phyloP scores from a whole-genome alignment of 495 filamentous ascomycete genomes.

The Cenococcum geophilum region DNA sequence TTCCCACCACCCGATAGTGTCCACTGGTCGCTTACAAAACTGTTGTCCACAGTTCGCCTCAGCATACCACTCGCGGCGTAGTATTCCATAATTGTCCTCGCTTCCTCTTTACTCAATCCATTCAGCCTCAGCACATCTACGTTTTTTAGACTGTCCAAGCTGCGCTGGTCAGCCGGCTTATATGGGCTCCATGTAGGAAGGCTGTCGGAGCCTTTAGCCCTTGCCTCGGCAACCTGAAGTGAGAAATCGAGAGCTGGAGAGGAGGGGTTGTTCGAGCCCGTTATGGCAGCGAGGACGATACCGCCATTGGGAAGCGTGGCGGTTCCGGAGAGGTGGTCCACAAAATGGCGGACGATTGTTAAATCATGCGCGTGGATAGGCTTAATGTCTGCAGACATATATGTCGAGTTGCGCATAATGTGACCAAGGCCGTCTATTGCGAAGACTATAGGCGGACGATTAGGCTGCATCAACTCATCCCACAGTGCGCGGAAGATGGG shows the following conservation, averaged over 20 bases:
- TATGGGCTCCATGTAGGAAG: slow-evolving; percentile 58
- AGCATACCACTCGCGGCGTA: slow-evolving; percentile 82
- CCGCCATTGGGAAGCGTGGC: slow-evolving; percentile 66
- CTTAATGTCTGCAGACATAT: slow-evolving; percentile 60
- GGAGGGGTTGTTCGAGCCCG: slow-evolving; percentile 55
- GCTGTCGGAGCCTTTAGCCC: slow-evolving; percentile 30
- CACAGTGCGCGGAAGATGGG: slow-evolving; percentile 76
- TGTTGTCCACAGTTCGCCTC: slow-evolving; percentile 60
- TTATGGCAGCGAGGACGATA: slow-evolving; percentile 66
- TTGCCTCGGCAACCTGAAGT: slow-evolving; percentile 21
- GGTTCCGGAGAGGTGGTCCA: slow-evolving; percentile 58
- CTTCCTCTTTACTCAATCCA: slow-evolving; percentile 67
- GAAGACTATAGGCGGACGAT: slow-evolving; percentile 74
- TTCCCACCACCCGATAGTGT: slow-evolving; percentile 73
- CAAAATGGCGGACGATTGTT: slow-evolving; percentile 66
- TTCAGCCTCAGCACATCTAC: slow-evolving; percentile 42
- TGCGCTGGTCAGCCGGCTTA: slow-evolving; percentile 60
- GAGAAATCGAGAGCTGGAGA: slow-evolving; percentile 60
- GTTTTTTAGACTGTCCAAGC: slow-evolving; percentile 47
- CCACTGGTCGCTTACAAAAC: slow-evolving; percentile 77
- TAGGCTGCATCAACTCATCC: slow-evolving; percentile 62
- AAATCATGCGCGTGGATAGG: slow-evolving; percentile 85
- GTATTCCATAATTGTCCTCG: slow-evolving; percentile 82
- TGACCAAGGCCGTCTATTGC: slow-evolving; percentile 70
- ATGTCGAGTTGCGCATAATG: slow-evolving; percentile 68